A percentile compares a stretch with the other conserved stretches of the same genome.
Evolutionary conservation across 495 filamentous ascomycete genomes (phyloP).

Genomic region (Durotheca rogersii): DNA sequence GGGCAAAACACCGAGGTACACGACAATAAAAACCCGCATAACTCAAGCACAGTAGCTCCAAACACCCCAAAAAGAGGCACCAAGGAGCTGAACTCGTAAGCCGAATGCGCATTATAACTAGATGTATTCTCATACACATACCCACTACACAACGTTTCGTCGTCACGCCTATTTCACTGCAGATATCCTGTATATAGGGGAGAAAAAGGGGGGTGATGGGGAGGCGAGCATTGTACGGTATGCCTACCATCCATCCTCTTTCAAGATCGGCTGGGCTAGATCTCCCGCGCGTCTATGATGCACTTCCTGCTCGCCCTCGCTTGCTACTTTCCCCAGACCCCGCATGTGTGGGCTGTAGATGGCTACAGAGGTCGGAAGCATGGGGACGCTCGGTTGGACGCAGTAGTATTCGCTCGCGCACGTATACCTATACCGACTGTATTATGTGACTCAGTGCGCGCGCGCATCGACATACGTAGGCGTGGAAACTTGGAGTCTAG

Average conservation of each 20-base stretch:
- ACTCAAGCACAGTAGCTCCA: background rate
- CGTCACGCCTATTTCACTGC: constrained; percentile 1
- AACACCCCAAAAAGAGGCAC: background rate
- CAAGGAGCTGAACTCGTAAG: too few species aligned
- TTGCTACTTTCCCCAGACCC: constrained; percentile 18
- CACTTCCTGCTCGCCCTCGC: constrained; percentile 19
- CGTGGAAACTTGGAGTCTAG: constrained; percentile 13
- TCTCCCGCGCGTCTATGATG: constrained; percentile 24
- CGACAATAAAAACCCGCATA: constrained; percentile 1
- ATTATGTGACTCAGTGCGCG: too few species aligned
- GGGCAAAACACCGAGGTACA: too few species aligned
- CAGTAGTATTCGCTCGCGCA: constrained; percentile 8
- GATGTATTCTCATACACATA: background rate
- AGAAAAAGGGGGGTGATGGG: too few species aligned
- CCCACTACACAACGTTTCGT: background rate
- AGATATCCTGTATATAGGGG: constrained; percentile 4
- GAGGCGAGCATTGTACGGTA: too few species aligned
- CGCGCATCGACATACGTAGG: too few species aligned
- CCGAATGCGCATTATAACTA: too few species aligned
- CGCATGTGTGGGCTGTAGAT: constrained; percentile 7
- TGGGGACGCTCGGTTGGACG: constrained; percentile 11
- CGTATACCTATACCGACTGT: too few species aligned
- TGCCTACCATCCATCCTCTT: constrained; percentile 1
- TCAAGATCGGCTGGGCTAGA: constrained; percentile 23
- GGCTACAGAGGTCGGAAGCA: too few species aligned